Evolutionary conservation across 345 rosid species (phyloP).

Genomic region (Rhizophora apiculata): DNA sequence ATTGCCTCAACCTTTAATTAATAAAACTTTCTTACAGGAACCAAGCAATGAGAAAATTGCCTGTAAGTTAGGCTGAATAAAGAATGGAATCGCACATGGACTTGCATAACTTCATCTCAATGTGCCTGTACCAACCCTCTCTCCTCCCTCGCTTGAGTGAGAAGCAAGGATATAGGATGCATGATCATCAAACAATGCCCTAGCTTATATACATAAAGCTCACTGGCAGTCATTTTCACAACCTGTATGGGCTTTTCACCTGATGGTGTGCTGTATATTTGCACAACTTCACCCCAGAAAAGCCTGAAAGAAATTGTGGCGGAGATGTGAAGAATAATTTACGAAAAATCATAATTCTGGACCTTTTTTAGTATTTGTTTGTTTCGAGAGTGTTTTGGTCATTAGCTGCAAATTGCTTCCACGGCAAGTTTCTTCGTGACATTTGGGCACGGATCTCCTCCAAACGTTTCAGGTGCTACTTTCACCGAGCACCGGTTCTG

Average conservation of each 20-base stretch:
- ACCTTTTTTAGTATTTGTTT: too few relatives aligned
- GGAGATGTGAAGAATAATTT: constrained; percentile 21
- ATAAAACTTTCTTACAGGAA: constrained; percentile 23
- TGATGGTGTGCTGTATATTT: constrained; percentile 55
- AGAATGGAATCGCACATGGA: too few relatives aligned
- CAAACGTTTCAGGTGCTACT: constrained; percentile 88
- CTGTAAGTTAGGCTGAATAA: neutral
- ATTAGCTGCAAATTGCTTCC: constrained; percentile 77
- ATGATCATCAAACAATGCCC: constrained; percentile 2
- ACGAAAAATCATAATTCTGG: constrained; percentile 4
- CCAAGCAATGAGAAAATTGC: constrained; percentile 17
- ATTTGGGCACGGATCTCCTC: constrained; percentile 91
- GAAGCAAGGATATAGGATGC: constrained; percentile 10
- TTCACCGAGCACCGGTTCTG: constrained; percentile 87
- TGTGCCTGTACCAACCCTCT: constrained; percentile 37
- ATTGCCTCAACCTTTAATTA: constrained; percentile 2
- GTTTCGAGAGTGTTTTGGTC: constrained; percentile 1
- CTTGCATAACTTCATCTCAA: constrained; percentile 38
- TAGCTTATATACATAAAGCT: constrained; percentile 23
- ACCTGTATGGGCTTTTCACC: constrained; percentile 27
- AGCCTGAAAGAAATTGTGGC: constrained; percentile 31
- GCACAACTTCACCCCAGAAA: constrained; percentile 69
- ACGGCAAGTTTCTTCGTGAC: constrained; percentile 92
- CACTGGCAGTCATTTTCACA: constrained; percentile 38
- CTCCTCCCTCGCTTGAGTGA: constrained; percentile 12